These are phyloP conservation scores for Ogataea naganishii DNA, from an alignment of 805 yeast species.

Conservation along the genomic window DNA sequence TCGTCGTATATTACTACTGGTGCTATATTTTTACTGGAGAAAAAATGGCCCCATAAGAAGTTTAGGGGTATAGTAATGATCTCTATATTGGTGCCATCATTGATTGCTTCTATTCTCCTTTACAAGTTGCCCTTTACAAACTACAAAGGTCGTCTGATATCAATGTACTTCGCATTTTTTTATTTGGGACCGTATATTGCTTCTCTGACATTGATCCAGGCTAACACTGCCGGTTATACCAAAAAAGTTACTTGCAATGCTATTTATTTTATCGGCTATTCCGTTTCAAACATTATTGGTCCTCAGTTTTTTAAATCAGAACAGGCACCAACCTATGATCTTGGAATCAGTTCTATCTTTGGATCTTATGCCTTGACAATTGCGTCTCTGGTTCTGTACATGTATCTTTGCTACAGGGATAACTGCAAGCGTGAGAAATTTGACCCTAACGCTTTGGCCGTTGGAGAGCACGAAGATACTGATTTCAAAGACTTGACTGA, in stretches of 20 bases:
- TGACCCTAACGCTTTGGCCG: conserved; percentile 15
- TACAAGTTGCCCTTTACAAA: conserved; percentile 20
- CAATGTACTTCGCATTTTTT: conserved; percentile 17
- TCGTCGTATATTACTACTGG: conserved; percentile 23
- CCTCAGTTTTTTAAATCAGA: conserved; percentile 57
- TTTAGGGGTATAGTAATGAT: conserved; percentile 15
- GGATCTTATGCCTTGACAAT: conserved; percentile 23
- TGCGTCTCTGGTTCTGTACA: conserved; percentile 19
- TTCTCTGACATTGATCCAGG: conserved; percentile 25
- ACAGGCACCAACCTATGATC: conserved; percentile 51
- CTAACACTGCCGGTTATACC: conserved; percentile 66
- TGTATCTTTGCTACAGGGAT: conserved; percentile 15
- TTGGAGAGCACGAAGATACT: conserved; percentile 24
- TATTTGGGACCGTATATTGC: conserved; percentile 20
- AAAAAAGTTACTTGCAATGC: conserved; percentile 58
- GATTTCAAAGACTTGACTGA: conserved; percentile 49
- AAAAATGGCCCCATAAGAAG: conserved; percentile 27
- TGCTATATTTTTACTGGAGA: conserved; percentile 43
- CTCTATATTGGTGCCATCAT: conserved; percentile 18
- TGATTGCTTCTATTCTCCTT: conserved; percentile 21
- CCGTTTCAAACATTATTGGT: conserved; percentile 62
- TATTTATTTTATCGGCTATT: conserved; percentile 52
- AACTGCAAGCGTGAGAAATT: conserved; percentile 12
- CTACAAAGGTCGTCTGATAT: conserved; percentile 13
- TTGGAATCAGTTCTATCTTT: conserved; percentile 40